These are phyloP conservation scores for Rhypophila decipiens DNA, from an alignment of 495 filamentous ascomycete species.

Conservation along the genomic window DNA sequence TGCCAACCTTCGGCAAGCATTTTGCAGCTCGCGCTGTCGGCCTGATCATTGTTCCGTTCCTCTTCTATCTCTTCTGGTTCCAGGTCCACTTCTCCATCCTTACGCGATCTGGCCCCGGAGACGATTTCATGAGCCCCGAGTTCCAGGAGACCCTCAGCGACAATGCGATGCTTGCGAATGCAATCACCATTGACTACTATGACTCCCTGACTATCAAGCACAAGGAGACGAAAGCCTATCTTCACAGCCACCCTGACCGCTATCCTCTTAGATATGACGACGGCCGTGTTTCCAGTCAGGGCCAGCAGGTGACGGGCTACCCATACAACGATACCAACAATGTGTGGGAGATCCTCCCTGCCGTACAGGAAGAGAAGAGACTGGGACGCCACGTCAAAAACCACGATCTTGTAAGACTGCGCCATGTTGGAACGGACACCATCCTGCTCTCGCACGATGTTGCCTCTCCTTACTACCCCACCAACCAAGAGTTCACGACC, in stretches of 20 bases:
- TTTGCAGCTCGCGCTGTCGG: conserved; percentile 77
- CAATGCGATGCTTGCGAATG: conserved; percentile 82
- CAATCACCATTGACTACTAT: conserved; percentile 81
- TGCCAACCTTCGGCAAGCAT: conserved; percentile 80
- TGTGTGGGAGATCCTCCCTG: conserved; percentile 88
- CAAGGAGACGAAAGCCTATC: conserved; percentile 93
- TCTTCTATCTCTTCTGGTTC: conserved; percentile 99
- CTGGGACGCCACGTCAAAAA: conserved; percentile 64
- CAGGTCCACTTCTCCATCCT: conserved; percentile 96
- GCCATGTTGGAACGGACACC: conserved; percentile 82
- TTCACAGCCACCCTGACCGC: conserved; percentile 84
- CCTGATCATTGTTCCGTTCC: conserved; percentile 83
- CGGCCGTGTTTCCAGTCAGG: conserved; percentile 93
- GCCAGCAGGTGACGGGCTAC: conserved; percentile 96
- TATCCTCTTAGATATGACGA: conserved; percentile 97
- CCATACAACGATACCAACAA: conserved; percentile 99
- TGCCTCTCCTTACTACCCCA: conserved; percentile 93
- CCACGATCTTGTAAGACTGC: conserved; percentile 80
- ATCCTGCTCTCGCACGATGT: conserved; percentile 93
- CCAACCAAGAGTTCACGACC: conserved; percentile 97
- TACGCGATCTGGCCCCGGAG: conserved; percentile 81
- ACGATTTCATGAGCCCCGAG: conserved; percentile 97
- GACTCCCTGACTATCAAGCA: conserved; percentile 83
- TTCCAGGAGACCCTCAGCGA: conserved; percentile 96
- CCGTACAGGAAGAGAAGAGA: conserved; percentile 43